Conservation (phyloP, 164 flowering plant genomes). For the Vitis rupestris region DNA sequence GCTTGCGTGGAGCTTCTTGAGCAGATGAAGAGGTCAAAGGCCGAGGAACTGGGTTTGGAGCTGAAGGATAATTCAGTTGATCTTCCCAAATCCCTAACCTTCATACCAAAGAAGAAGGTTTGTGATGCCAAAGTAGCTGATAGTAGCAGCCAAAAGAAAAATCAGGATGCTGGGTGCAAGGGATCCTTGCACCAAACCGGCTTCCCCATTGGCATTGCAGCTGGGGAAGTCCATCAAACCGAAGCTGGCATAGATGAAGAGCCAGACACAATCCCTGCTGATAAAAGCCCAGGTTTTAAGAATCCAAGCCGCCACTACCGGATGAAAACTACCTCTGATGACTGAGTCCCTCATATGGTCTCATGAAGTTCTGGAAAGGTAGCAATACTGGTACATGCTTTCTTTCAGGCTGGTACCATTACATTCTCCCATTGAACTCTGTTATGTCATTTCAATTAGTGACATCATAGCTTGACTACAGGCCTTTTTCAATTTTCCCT, state of each 20-base stretch:
- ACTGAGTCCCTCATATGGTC: background rate
- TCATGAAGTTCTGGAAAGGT: background rate
- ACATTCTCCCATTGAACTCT: background rate
- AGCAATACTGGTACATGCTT: background rate
- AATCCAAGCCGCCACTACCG: conserved; percentile 5
- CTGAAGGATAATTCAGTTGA: background rate
- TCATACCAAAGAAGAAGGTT: conserved; percentile 8
- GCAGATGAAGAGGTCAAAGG: background rate
- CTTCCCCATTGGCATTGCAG: background rate
- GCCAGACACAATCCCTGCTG: background rate
- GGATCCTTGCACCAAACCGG: background rate
- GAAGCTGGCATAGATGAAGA: background rate
- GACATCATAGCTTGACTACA: background rate
- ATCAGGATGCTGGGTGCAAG: too few species aligned
- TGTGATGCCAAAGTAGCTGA: background rate
- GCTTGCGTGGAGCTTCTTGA: conserved; percentile 4
- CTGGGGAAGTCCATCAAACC: background rate
- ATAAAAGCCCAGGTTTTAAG: background rate
- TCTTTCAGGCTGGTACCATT: background rate
- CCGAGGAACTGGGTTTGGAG: background rate
- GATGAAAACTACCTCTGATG: background rate
- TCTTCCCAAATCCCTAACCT: conserved; percentile 11
- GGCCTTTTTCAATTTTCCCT: background rate
- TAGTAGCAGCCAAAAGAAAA: background rate
- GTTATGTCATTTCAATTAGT: background rate